phyloP scores from a whole-genome alignment of 228 moss, liverwort and hornwort genomes.

The Sphagnum fallax region DNA sequence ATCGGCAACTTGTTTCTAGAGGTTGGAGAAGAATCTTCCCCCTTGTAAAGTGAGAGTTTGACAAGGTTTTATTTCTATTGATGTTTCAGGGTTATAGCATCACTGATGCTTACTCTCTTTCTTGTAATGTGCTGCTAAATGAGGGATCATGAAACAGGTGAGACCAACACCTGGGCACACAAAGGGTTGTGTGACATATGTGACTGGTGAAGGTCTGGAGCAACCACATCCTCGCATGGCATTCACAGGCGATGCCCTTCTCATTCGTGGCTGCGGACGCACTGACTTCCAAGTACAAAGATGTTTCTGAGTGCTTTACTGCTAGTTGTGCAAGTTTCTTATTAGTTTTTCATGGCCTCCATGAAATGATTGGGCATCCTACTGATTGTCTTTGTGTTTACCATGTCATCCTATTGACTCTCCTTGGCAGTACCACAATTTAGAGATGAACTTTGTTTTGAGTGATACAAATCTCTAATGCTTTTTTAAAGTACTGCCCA shows the following conservation, averaged over 20 bases:
- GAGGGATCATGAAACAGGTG: constrained; percentile 26
- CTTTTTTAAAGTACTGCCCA: too few species aligned
- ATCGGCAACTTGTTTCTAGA: constrained; percentile 75
- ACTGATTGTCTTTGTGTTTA: too few species aligned
- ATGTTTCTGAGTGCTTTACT: too few species aligned
- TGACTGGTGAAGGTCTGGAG: constrained; percentile 63
- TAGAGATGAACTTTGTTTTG: too few species aligned
- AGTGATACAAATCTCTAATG: too few species aligned
- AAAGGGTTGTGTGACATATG: constrained; percentile 80
- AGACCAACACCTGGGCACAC: constrained; percentile 90
- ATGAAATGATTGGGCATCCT: too few species aligned
- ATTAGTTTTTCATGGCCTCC: too few species aligned
- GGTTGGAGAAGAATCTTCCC: constrained; percentile 17
- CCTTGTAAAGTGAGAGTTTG: not conserved
- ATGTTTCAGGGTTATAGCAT: not conserved
- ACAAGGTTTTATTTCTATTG: not conserved
- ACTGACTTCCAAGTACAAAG: constrained; percentile 59
- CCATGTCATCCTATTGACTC: too few species aligned
- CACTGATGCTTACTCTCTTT: not conserved
- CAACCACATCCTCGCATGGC: constrained; percentile 72
- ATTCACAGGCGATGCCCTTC: constrained; percentile 69
- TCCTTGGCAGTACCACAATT: too few species aligned
- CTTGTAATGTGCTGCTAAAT: not conserved
- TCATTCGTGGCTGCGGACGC: constrained; percentile 65
- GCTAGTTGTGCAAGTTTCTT: too few species aligned